Base-by-base conservation (phyloP, 352 stramenopile species). In the Globisporangium uncinulatum region DNA sequence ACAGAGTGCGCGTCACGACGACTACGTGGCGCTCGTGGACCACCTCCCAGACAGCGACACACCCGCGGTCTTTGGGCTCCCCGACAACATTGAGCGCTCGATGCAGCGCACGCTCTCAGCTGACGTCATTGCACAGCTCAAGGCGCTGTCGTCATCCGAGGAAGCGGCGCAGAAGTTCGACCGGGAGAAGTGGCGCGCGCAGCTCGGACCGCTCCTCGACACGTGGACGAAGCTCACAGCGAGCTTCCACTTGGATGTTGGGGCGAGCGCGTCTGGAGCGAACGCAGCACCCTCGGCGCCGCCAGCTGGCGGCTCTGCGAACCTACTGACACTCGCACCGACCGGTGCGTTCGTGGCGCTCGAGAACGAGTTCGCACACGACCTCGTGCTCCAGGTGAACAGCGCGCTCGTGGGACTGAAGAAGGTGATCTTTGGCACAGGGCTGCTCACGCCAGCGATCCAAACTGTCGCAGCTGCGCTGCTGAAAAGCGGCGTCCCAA, bases 71-170 rank as follows among this genome's bases (percentile, higher is more conserved):
- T 98, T 98, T 52, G 84, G 89, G 0, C 66, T 98, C 5, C 92
- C 94, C 0, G 83, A 97, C 57, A 98, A 98, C 68, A 97, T 98
- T 45, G 94, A 98, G 65, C 74, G 90, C 1, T 97, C 79, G 3
- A 89, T 98, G 59, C 93, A 98, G 64, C 86, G 94, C n/a, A 84
- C 87, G 20, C 68, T 83, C 8, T 97, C 89, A 19, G 61, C 71
- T 1, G 64, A 83, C 13, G 83, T 98, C n/a, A 88, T 97, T 24
- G 67, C 74, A 13, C 83, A 97, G 52, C 74, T 98, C 29, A 84
- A 95, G 47, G 75, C 79, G 57, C 76, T 98, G 9, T 86, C 77
- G 10, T 73, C 83, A 24, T 89, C 69, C 54, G 74, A 85, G 51
- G 67, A 79, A 11, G 69, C 65, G 3, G 71, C 65, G 0, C 75